Conservation (phyloP, 306 rosid species). For the Vigna nakashimae region DNA sequence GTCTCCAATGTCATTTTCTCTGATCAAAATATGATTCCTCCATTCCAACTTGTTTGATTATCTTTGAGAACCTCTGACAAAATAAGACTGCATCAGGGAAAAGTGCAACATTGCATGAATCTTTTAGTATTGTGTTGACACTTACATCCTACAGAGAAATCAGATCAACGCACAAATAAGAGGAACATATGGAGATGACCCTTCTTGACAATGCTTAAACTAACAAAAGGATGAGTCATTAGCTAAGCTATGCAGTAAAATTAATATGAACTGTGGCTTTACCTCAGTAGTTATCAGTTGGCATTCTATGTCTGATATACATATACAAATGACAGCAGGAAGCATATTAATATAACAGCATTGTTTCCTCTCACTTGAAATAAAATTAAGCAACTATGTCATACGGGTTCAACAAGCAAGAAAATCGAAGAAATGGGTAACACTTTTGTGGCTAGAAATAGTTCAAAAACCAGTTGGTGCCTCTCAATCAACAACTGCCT, state of each 20-base stretch:
- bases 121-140: not conserved
- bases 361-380: not conserved
- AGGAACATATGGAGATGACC: not conserved
- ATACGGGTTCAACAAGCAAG: not conserved
- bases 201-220: not conserved
- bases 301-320: constrained; percentile 3
- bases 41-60: not conserved
- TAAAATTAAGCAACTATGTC: not conserved
- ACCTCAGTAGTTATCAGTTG: constrained; percentile 5
- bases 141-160: constrained; percentile 33
- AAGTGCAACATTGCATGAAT: constrained; percentile 11
- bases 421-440: not conserved
- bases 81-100: not conserved
- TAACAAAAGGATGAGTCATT: not conserved
- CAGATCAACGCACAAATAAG: not conserved
- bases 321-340: not conserved
- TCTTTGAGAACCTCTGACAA: not conserved
- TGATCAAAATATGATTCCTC: not conserved
- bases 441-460: too few relatives aligned
- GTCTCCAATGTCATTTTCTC: not conserved
- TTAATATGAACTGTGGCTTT: not conserved
- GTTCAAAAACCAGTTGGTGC: not conserved
- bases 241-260: not conserved
- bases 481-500: not conserved
- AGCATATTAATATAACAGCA: not conserved